Conservation (phyloP, 148 eudicot species). For the Rheum nobile region DNA sequence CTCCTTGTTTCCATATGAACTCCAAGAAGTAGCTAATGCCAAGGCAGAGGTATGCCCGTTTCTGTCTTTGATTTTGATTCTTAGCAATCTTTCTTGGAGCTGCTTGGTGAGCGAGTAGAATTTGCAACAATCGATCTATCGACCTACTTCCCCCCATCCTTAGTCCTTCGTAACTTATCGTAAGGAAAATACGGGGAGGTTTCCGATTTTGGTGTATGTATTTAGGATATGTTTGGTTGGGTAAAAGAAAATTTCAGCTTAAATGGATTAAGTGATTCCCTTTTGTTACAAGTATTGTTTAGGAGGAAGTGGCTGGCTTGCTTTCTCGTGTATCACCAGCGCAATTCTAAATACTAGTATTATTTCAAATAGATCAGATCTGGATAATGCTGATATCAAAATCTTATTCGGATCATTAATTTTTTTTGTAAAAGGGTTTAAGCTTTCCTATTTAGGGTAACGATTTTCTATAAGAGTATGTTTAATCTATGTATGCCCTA, state of each 20-base stretch:
- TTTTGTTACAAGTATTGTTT: background rate
- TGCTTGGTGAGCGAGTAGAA: background rate
- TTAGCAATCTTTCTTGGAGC: background rate
- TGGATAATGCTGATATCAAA: too few species aligned
- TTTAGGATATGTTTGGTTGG: background rate
- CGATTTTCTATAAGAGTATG: too few species aligned
- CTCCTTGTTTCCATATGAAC: constrained; percentile 70
- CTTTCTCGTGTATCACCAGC: background rate
- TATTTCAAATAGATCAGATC: too few species aligned
- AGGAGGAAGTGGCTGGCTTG: background rate
- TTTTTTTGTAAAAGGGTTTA: too few species aligned
- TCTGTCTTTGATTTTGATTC: background rate
- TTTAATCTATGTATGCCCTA: too few species aligned
- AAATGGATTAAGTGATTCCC: background rate
- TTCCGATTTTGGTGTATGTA: background rate
- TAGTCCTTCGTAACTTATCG: too few species aligned
- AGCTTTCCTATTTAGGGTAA: too few species aligned
- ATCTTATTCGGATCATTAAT: too few species aligned
- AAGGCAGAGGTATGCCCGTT: constrained; percentile 60
- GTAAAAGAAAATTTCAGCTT: background rate
- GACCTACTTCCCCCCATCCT: too few species aligned
- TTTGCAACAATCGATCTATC: too few species aligned
- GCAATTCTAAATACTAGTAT: too few species aligned
- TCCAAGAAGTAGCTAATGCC: constrained; percentile 55
- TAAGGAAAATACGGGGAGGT: background rate